phyloP scores from a whole-genome alignment of 306 rosid genomes.

The apple (Malus domestica) region ASM211411v1 NC_041792.1:12556407-12556906 shows the following conservation, averaged over 20 bases:
- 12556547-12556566: neutral
- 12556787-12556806: neutral
- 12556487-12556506: neutral
- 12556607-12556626: neutral
- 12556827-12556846: neutral
- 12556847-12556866: neutral
- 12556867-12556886: neutral
- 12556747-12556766: neutral
- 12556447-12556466: neutral
- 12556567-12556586: neutral
- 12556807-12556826: neutral
- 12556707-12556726: neutral
- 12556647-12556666: neutral
- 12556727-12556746: neutral
- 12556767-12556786: neutral
- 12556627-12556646: neutral
- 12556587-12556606: neutral
- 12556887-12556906: conserved; percentile 15
- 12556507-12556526: neutral
- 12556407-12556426: neutral
- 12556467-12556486: neutral
- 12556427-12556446: neutral
- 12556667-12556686: no score
- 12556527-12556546: neutral
- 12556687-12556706: no score